Evolutionary conservation across 805 yeast genomes (phyloP), one percentile per base, ranked within the genome.

Genomic region (Metschnikowia rubicola): DNA sequence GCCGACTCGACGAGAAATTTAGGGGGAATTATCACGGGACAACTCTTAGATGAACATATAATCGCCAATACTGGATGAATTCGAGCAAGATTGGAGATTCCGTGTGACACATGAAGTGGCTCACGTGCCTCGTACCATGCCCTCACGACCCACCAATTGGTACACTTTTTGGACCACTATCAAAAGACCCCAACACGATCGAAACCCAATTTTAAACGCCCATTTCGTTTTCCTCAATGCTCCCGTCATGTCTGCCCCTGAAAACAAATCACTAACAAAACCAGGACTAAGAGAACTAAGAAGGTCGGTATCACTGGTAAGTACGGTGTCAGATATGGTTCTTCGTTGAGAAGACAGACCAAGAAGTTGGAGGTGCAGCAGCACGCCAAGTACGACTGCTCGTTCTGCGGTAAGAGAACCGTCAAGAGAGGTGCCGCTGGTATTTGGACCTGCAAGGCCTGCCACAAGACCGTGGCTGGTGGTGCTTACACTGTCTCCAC

Each of bases 291-390:
- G 82, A 92, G 99, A 88, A 94, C 99, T 68, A 94, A 94, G 96
- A 94, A 94, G 89, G 99, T 94, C 77, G 99, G 99, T 79, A 94
- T 94, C 84, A 94, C 99, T 77, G 99, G 99, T 86, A 95, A 95
- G 84, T 94, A 89, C 86, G 99, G 99, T 89, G 97, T 94, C 81
- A 91, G 99, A 85, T 94, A 94, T 84, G 96, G 99, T 91, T 92
- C 99, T 69, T 95, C 99, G 61, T 83, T 94, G 78, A 92, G 99
- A 87, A 89, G 98, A 81, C 97, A 90, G 80, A 88, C 96, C 84
- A 91, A 91, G 86, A 94, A 94, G 84, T 82, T 94, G 78, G 99
- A 95, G 82, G 86, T 89, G 70, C 97, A 90, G 80, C 97, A 91
- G 78, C 99, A 92, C 80, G 87, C 99, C 68, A 88, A 88, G 75